Evolutionary conservation across 495 filamentous ascomycete species (phyloP).

Genomic region (Talaromyces wortmannii): DNA sequence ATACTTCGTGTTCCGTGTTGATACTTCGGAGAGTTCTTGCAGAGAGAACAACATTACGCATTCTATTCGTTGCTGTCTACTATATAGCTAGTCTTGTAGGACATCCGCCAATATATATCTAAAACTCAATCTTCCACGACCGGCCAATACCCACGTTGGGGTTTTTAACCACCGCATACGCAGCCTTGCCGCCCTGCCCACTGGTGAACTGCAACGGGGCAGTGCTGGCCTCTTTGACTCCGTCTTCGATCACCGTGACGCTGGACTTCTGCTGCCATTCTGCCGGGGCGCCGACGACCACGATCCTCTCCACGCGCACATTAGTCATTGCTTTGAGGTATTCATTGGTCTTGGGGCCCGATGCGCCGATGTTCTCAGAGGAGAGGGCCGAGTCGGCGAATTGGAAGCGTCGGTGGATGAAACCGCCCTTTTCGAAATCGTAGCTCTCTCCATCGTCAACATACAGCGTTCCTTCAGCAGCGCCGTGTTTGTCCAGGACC

Average conservation of each 20-base stretch:
- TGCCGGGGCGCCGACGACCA: conserved; percentile 70
- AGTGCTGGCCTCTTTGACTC: conserved; percentile 49
- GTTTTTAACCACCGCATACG: conserved; percentile 75
- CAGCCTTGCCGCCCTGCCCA: conserved; percentile 54
- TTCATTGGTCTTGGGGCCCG: conserved; percentile 57
- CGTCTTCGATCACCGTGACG: conserved; percentile 64
- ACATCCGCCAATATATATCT: neutral
- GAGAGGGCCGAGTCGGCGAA: conserved; percentile 51
- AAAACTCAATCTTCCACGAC: conserved; percentile 77
- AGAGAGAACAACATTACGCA: no score
- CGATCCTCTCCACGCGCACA: conserved; percentile 74
- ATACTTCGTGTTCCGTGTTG: no score
- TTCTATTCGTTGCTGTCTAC: no score
- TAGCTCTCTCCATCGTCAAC: conserved; percentile 92
- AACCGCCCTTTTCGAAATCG: conserved; percentile 76
- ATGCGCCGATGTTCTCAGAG: conserved; percentile 34
- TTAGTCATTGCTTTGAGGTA: conserved; percentile 71
- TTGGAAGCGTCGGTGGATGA: conserved; percentile 74
- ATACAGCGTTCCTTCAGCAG: conserved; percentile 78
- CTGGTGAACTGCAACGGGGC: conserved; percentile 53
- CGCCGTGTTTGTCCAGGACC: conserved; percentile 58
- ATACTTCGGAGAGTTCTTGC: no score
- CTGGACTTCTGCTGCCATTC: conserved; percentile 62
- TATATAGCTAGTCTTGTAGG: no score
- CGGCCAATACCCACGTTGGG: conserved; percentile 69